Percentiles rank a stretch among this genome's conserved stretches.
Conservation (phyloP, 2,329 filamentous ascomycete genomes). For the Aspergillus ibericus region DNA sequence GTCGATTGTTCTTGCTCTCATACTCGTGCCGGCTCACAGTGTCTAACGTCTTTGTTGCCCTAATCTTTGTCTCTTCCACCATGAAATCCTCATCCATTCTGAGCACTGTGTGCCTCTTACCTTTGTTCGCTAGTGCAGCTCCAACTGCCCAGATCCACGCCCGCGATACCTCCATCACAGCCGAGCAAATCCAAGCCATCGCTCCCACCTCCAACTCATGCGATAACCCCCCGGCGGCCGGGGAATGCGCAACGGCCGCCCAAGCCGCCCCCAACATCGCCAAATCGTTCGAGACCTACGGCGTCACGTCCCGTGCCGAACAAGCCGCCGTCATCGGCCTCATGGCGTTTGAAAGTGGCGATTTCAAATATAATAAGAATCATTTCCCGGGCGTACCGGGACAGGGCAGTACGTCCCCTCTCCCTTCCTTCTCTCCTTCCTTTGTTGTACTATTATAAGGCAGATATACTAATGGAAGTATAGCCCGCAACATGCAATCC, state of each 20-base stretch:
- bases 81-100: slow-evolving; percentile 11
- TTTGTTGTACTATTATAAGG: not conserved
- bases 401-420: slow-evolving; percentile 20
- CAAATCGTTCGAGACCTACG: slow-evolving; percentile 58
- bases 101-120: slow-evolving; percentile 18
- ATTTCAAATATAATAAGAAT: slow-evolving; percentile 64
- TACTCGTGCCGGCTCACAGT: not conserved
- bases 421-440: not conserved
- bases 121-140: slow-evolving; percentile 13
- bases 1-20: not conserved
- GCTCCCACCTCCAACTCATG: slow-evolving; percentile 60
- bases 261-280: slow-evolving; percentile 61
- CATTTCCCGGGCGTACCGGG: slow-evolving; percentile 15
- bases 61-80: slow-evolving; percentile 5
- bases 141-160: not conserved
- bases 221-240: slow-evolving; percentile 44
- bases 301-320: slow-evolving; percentile 55
- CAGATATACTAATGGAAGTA: not conserved
- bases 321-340: slow-evolving; percentile 70
- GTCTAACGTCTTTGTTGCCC: not conserved
- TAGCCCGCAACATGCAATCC: slow-evolving; percentile 64
- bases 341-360: slow-evolving; percentile 68
- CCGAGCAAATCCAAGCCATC: slow-evolving; percentile 45
- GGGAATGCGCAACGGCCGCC: slow-evolving; percentile 66
- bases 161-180: slow-evolving; percentile 20